Evolutionary conservation across 2,329 filamentous ascomycete species (phyloP).

Genomic region (Penicillium sp.): DNA sequence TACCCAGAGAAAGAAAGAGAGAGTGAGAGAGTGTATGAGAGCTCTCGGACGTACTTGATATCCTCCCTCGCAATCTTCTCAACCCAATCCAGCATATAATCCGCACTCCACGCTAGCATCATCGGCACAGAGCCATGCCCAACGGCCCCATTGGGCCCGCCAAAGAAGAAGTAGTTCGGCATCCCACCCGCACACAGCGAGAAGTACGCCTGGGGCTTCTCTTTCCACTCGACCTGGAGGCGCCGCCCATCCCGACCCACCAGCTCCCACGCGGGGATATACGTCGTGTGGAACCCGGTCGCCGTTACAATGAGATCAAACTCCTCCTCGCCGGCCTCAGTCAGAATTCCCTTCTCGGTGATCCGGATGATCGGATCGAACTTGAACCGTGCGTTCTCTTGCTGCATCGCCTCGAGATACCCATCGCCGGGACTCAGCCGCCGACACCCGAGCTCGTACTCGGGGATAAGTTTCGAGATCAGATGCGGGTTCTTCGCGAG

Average conservation of each 20-base stretch:
- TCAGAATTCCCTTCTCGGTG: constrained; percentile 28
- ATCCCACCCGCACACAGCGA: constrained; percentile 25
- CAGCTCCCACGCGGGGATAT: constrained; percentile 41
- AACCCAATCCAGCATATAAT: constrained; percentile 35
- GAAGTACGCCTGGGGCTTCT: constrained; percentile 31
- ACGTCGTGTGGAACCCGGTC: constrained; percentile 49
- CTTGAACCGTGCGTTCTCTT: constrained; percentile 29
- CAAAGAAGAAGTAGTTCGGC: constrained; percentile 38
- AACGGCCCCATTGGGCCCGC: constrained; percentile 28
- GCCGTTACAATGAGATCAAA: constrained; percentile 43
- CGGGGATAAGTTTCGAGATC: constrained; percentile 30
- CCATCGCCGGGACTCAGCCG: constrained; percentile 35
- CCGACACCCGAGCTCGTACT: constrained; percentile 33
- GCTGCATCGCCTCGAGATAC: constrained; percentile 34
- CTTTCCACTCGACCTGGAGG: constrained; percentile 29
- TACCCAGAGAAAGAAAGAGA: neutral
- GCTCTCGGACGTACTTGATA: constrained; percentile 18
- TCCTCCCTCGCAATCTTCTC: constrained; percentile 31
- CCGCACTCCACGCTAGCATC: constrained; percentile 23
- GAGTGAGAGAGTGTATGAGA: neutral
- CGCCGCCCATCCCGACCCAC: constrained; percentile 33
- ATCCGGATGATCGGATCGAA: constrained; percentile 29
- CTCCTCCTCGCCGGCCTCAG: constrained; percentile 25
- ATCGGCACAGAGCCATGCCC: constrained; percentile 31
- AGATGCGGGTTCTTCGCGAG: constrained; percentile 25